A percentile compares a stretch with the other conserved stretches of the same genome.
Conservation (phyloP, 148 eudicot genomes). For the Vaccinium macrocarpon region DNA sequence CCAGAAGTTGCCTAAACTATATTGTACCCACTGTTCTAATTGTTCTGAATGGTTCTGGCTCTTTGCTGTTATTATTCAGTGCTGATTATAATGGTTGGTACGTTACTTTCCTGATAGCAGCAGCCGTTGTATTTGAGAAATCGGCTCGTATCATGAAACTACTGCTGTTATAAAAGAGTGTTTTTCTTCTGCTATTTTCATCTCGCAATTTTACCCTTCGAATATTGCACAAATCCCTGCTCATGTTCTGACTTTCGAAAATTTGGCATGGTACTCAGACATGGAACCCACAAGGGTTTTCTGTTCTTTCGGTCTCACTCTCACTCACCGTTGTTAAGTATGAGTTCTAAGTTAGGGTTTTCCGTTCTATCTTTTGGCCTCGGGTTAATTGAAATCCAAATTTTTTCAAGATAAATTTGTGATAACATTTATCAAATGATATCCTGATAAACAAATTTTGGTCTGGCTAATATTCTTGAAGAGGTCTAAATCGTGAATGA, state of each 20-base stretch:
- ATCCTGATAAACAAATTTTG: too few relatives aligned
- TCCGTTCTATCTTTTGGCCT: too few relatives aligned
- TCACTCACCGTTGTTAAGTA: too few relatives aligned
- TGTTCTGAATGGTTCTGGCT: neutral
- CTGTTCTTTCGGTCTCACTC: too few relatives aligned
- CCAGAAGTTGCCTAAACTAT: neutral
- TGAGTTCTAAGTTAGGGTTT: neutral
- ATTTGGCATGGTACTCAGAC: neutral
- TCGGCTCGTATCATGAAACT: neutral
- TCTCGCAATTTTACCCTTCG: neutral
- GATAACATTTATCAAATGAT: too few relatives aligned
- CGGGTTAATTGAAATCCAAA: too few relatives aligned
- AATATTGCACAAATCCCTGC: neutral
- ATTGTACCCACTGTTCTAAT: neutral
- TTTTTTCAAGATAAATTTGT: too few relatives aligned
- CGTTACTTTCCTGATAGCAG: neutral
- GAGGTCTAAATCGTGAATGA: too few relatives aligned
- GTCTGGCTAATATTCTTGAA: too few relatives aligned
- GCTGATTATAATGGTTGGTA: neutral
- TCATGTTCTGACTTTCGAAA: neutral
- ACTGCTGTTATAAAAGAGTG: neutral
- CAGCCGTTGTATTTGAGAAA: neutral
- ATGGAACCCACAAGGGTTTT: neutral
- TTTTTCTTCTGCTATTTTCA: neutral
- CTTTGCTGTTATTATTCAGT: neutral